phyloP scores from a whole-genome alignment of 495 filamentous ascomycete species.

The Talaromyces adpressus region DNA sequence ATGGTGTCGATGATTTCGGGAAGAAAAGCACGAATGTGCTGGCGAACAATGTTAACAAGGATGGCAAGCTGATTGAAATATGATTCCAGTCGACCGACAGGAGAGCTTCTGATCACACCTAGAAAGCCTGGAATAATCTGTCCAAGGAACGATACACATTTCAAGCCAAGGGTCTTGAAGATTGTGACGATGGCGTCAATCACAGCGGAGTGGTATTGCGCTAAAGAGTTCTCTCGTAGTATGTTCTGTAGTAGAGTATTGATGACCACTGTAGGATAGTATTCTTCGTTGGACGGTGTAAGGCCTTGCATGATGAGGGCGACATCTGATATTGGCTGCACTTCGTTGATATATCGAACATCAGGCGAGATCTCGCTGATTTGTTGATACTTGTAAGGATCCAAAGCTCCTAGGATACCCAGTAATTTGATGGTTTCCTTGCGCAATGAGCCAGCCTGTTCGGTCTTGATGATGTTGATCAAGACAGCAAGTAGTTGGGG shows the following conservation, averaged over 20 bases:
- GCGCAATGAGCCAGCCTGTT: conserved; percentile 72
- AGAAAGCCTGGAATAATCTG: conserved; percentile 94
- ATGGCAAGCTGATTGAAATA: conserved; percentile 96
- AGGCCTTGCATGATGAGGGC: conserved; percentile 95
- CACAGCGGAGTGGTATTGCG: conserved; percentile 87
- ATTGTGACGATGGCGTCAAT: conserved; percentile 98
- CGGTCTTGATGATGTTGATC: conserved; percentile 87
- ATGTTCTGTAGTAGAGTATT: conserved; percentile 83
- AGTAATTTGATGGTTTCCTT: conserved; percentile 95
- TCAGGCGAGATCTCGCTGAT: conserved; percentile 42
- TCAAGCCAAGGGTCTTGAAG: conserved; percentile 89
- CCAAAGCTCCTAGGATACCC: conserved; percentile 91
- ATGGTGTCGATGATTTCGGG: conserved; percentile 77
- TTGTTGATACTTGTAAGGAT: conserved; percentile 89
- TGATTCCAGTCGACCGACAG: conserved; percentile 68
- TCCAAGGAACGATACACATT: conserved; percentile 88
- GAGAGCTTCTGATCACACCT: conserved; percentile 70
- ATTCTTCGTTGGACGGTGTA: conserved; percentile 96
- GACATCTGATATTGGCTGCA: conserved; percentile 77
- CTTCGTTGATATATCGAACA: conserved; percentile 45
- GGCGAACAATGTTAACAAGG: conserved; percentile 87
- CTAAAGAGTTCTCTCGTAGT: conserved; percentile 78
- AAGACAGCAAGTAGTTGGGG: conserved; percentile 86
- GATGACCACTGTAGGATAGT: conserved; percentile 96
- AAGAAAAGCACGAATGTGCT: conserved; percentile 88